Evolutionary conservation across 169 alveolate genomes (phyloP), one percentile per base, ranked within the genome.

Genomic region (Perkinsus marinus): DNA sequence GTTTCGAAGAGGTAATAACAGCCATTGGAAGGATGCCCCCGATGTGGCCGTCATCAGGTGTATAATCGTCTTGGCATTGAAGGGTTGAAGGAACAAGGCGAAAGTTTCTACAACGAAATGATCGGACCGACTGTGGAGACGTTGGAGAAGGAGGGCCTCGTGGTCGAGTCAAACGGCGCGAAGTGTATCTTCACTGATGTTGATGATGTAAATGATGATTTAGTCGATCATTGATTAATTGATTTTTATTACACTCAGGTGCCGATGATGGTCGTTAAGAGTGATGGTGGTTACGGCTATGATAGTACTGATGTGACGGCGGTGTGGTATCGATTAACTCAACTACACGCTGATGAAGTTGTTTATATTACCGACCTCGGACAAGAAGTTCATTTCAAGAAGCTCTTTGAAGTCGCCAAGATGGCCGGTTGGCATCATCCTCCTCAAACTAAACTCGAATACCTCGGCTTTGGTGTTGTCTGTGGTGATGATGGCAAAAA

Each of bases 201-300:
- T 37, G 92, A 91, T 46, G 92, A 93, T 16, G 96, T 93, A 68
- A 68, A 68, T 68, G 17, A 68, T 34, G 16, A 37, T 13, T 34
- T 26, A 22, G 79, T 22, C 19, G 37, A 68, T 68, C 16, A 34
- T 68, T 22, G n/a, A n/a, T n/a, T n/a, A n/a, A n/a, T n/a, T n/a
- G n/a, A n/a, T n/a, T n/a, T n/a, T n/a, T n/a, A n/a, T n/a, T n/a
- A n/a, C n/a, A n/a, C n/a, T 34, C 90, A 92, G 69, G 92, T 93
- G 36, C 99, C 99, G n/a, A 93, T 98, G 92, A 98, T 98, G 96
- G 97, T 97, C 39, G 98, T 97, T 92, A 98, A 98, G 94, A 95
- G 98, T n/a, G 99, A 98, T 92, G 99, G 99, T 6, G 99, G 99
- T 39, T 98, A 95, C 93, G 99, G 99, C 43, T 99, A 99, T 93